phyloP scores from a whole-genome alignment of 345 rosid genomes.

The Mercurialis annua region DNA sequence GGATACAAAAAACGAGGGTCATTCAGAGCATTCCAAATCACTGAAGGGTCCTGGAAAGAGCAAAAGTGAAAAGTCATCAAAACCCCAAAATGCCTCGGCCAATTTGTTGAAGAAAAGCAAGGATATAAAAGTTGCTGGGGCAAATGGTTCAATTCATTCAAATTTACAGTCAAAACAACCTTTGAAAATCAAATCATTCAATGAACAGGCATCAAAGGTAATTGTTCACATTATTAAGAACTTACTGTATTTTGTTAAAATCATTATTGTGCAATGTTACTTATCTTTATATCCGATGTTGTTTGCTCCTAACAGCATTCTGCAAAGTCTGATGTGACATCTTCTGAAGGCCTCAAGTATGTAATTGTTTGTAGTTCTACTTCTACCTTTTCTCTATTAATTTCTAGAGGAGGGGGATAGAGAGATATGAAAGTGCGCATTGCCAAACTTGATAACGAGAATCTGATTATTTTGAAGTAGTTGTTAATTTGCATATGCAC shows the following conservation, averaged over 20 bases:
- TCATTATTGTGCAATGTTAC: conserved; percentile 10
- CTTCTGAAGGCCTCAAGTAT: conserved; percentile 54
- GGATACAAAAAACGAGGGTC: conserved; percentile 35
- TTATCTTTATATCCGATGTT: conserved; percentile 29
- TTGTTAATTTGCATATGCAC: conserved; percentile 3
- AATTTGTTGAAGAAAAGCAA: conserved; percentile 42
- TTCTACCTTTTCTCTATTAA: conserved; percentile 2
- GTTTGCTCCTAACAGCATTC: conserved; percentile 43
- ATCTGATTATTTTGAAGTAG: conserved; percentile 1
- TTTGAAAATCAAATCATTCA: conserved; percentile 47
- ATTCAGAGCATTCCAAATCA: conserved; percentile 32
- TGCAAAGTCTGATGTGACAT: conserved; percentile 46
- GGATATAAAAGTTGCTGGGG: conserved; percentile 42
- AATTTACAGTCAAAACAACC: conserved; percentile 42
- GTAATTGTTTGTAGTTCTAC: conserved; percentile 27
- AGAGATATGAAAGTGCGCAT: not conserved
- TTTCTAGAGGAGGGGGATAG: not conserved
- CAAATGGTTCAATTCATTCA: conserved; percentile 50
- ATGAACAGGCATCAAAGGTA: conserved; percentile 51
- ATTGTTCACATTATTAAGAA: conserved; percentile 1
- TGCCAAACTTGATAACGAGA: not conserved
- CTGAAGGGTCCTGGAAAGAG: conserved; percentile 45
- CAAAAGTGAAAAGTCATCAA: conserved; percentile 48
- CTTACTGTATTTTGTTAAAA: conserved; percentile 3
- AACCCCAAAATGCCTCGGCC: conserved; percentile 39